Conservation (phyloP, 2,329 filamentous ascomycete genomes). For the Fusarium anguioides region DNA sequence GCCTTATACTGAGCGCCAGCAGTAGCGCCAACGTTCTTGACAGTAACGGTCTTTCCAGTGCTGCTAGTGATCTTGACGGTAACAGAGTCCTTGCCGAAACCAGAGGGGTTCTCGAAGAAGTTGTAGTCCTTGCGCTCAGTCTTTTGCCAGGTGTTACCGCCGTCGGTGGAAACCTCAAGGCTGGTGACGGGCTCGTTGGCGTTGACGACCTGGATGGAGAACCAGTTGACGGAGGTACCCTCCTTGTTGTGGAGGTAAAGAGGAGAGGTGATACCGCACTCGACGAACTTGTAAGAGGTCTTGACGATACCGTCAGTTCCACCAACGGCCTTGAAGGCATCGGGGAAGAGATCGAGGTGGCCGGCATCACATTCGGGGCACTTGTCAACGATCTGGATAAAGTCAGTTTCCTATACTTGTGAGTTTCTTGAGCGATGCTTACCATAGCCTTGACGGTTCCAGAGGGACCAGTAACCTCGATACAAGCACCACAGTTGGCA, state of each 20-base stretch:
- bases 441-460: conserved; percentile 74
- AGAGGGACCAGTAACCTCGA: conserved; percentile 67
- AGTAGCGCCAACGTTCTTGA: conserved; percentile 61
- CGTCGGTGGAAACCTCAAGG: conserved; percentile 71
- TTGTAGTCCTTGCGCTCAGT: conserved; percentile 67
- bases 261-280: conserved; percentile 56
- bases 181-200: conserved; percentile 65
- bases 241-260: conserved; percentile 58
- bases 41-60: conserved; percentile 61
- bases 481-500: conserved; percentile 69
- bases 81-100: conserved; percentile 65
- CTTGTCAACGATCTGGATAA: conserved; percentile 55
- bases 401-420: not conserved
- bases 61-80: conserved; percentile 66
- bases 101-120: conserved; percentile 70
- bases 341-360: conserved; percentile 59
- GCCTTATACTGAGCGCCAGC: conserved; percentile 47
- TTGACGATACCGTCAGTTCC: conserved; percentile 51
- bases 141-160: conserved; percentile 67
- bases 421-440: conserved; percentile 27
- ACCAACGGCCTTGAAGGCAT: conserved; percentile 55
- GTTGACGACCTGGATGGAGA: conserved; percentile 69
- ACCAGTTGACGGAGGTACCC: conserved; percentile 57
- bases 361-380: conserved; percentile 55
- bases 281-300: conserved; percentile 52